phyloP scores from a whole-genome alignment of 495 filamentous ascomycete species.

The Daldinia concentrica region DNA sequence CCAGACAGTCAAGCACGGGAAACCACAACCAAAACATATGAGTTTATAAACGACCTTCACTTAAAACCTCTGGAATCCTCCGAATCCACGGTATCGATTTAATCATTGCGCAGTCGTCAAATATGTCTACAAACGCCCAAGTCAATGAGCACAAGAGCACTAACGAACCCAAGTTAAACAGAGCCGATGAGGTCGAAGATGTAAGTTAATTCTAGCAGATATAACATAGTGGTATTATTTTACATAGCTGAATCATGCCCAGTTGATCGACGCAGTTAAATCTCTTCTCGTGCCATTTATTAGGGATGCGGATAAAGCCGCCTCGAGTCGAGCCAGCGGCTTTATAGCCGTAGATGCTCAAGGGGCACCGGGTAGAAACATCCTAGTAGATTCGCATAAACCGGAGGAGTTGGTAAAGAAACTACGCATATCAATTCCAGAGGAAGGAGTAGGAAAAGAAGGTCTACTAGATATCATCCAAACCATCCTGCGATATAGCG shows the following conservation, averaged over 20 bases:
- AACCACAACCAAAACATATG: not conserved
- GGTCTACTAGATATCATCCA: constrained; percentile 73
- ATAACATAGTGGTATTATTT: not conserved
- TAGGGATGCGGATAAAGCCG: constrained; percentile 74
- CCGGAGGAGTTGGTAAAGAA: constrained; percentile 74
- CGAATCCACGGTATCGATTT: not conserved
- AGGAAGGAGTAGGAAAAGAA: constrained; percentile 70
- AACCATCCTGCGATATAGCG: constrained; percentile 78
- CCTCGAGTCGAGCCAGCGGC: constrained; percentile 57
- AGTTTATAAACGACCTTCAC: not conserved
- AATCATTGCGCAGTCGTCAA: not conserved
- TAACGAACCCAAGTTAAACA: constrained; percentile 44
- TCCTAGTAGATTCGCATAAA: constrained; percentile 73
- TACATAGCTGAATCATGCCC: constrained; percentile 6
- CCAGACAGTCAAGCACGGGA: not conserved
- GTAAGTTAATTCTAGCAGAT: constrained; percentile 51
- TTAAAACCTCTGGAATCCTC: not conserved
- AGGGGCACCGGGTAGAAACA: constrained; percentile 60
- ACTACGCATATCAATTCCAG: constrained; percentile 72
- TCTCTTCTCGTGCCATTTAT: constrained; percentile 82
- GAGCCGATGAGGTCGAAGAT: constrained; percentile 64
- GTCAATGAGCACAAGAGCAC: constrained; percentile 14
- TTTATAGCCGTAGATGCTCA: constrained; percentile 57
- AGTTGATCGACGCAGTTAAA: constrained; percentile 80
- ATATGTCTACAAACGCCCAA: constrained; percentile 22